A percentile compares a stretch with the other conserved stretches of the same genome.
Evolutionary conservation across 2,329 filamentous ascomycete genomes (phyloP).

Genomic region (Cladophialophora chaetospira): DNA sequence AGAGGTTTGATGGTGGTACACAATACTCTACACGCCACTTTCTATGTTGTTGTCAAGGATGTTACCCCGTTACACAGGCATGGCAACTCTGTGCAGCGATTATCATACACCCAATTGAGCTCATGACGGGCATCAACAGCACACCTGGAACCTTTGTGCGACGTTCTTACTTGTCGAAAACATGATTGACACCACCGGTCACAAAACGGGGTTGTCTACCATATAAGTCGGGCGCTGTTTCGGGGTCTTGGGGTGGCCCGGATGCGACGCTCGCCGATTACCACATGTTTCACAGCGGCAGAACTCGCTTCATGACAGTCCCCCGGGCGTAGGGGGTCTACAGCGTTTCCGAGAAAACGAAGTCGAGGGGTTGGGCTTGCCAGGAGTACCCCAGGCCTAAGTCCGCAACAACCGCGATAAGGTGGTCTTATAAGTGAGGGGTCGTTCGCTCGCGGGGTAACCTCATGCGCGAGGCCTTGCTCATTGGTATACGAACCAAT

Average conservation of each 20-base stretch:
- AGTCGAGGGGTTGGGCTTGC: not conserved
- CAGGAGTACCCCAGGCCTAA: no score
- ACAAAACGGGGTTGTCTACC: not conserved
- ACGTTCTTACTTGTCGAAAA: conserved; percentile 3
- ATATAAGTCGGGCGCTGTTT: not conserved
- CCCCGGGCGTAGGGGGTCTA: not conserved
- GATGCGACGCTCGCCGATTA: not conserved
- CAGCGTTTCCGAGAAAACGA: not conserved
- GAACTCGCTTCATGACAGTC: not conserved
- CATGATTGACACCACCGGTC: conserved; percentile 2
- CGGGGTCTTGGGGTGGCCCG: not conserved
- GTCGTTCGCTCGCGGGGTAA: conserved; percentile 2
- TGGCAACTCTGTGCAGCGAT: no score
- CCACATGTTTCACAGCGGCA: conserved; percentile 7
- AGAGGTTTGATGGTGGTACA: not conserved
- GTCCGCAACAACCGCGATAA: not conserved
- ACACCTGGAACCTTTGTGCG: conserved; percentile 10
- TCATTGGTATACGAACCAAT: not conserved
- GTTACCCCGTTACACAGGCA: not conserved
- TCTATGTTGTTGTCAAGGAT: not conserved
- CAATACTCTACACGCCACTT: not conserved
- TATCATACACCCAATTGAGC: not conserved
- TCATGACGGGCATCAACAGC: not conserved
- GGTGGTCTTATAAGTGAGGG: not conserved
- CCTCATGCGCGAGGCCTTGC: not conserved